Conservation (phyloP, 176 grass and related monocot species). For the Juncus inflexus region DNA sequence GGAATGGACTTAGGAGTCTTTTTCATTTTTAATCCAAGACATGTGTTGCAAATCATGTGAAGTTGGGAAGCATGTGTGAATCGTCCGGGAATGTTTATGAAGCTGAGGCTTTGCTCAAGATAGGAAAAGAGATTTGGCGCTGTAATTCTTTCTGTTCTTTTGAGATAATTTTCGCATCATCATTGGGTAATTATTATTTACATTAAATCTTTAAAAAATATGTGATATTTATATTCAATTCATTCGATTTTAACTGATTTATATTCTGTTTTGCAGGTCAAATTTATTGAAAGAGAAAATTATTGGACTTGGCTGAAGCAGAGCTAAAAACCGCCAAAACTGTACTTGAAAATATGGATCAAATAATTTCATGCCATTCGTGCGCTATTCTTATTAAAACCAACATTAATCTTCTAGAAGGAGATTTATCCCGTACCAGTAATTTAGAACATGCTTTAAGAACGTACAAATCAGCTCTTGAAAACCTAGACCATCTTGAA, state of each 20-base stretch:
- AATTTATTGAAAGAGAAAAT: conserved; percentile 61
- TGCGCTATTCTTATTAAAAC: too few species aligned
- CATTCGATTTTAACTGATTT: too few species aligned
- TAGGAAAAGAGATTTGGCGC: conserved; percentile 67
- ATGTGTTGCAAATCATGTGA: not conserved
- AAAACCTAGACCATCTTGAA: conserved; percentile 45
- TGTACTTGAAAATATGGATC: conserved; percentile 39
- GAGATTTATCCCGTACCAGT: too few species aligned
- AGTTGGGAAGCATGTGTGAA: conserved; percentile 69
- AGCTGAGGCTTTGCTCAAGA: conserved; percentile 64
- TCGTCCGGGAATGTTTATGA: conserved; percentile 64
- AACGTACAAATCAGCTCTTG: conserved; percentile 51
- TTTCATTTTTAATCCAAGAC: too few species aligned
- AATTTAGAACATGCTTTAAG: conserved; percentile 43
- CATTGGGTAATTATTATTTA: conserved; percentile 47
- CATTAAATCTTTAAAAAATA: conserved; percentile 11
- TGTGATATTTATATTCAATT: too few species aligned
- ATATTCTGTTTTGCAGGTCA: conserved; percentile 48
- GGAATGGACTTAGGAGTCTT: too few species aligned
- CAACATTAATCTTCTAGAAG: too few species aligned
- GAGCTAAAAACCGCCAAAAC: conserved; percentile 56
- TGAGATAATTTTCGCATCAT: conserved; percentile 52
- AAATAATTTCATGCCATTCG: conserved; percentile 44
- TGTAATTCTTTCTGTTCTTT: conserved; percentile 47
- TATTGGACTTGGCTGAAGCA: conserved; percentile 48